phyloP scores from a whole-genome alignment of 306 rosid species.

The Lathyrus sativus region DNA sequence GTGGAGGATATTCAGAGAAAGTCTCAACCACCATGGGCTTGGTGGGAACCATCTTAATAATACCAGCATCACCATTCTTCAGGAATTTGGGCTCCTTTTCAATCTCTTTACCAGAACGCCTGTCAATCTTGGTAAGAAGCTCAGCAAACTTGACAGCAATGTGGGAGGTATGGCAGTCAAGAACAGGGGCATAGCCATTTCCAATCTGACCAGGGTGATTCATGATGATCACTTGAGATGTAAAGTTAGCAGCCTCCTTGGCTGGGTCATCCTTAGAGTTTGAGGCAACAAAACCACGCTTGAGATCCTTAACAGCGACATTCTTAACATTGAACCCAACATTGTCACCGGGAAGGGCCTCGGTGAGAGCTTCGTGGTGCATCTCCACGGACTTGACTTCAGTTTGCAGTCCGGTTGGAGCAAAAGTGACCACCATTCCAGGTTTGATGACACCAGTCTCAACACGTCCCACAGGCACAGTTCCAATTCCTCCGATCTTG shows the following conservation, averaged over 20 bases:
- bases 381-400: conserved; percentile 91
- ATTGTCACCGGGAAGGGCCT: conserved; percentile 88
- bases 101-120: conserved; percentile 86
- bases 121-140: conserved; percentile 81
- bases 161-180: conserved; percentile 88
- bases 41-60: conserved; percentile 85
- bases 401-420: conserved; percentile 73
- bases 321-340: conserved; percentile 95
- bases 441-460: conserved; percentile 80
- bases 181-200: conserved; percentile 86
- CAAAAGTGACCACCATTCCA: conserved; percentile 73
- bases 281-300: conserved; percentile 91
- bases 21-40: conserved; percentile 95
- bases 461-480: conserved; percentile 95
- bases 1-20: conserved; percentile 80
- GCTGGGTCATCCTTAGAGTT: conserved; percentile 96
- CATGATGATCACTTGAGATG: conserved; percentile 88
- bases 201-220: conserved; percentile 96
- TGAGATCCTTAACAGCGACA: conserved; percentile 92
- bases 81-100: conserved; percentile 90
- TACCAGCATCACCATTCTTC: conserved; percentile 90
- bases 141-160: conserved; percentile 85
- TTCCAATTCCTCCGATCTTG: conserved; percentile 97
- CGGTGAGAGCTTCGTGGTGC: conserved; percentile 83
- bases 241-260: conserved; percentile 87